Evolutionary conservation across 2,329 filamentous ascomycete species (phyloP), one percentile per base, ranked within the genome.

Genomic region (Septoria petroselini): DNA sequence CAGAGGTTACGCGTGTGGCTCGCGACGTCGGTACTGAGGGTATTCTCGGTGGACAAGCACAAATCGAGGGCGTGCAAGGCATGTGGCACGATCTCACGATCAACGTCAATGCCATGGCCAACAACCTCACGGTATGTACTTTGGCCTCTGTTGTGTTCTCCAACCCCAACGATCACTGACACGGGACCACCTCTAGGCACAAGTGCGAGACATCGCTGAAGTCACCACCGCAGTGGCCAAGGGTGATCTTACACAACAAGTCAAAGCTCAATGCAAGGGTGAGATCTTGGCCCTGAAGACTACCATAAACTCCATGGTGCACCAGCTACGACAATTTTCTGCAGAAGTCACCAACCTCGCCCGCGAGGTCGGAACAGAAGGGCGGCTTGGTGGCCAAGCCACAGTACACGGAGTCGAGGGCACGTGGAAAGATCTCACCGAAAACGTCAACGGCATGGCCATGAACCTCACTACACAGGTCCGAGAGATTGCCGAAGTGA

Each of bases 61-160:
- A 82, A 62, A 82, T 84, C 34, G 79, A 81, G 57, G 81, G 81
- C 53, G 80, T 83, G 35, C 76, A 82, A 68, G 80, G 80, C 67
- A 83, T 82, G 74, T 84, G 80, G 80, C 81, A 82, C 57, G 80
- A 83, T 62, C 70, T 84, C 41, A 84, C 81, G 6, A 70, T 76
- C 54, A 76, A 76, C 53, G 75, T 77, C 50, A 77, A 77, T 53
- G 75, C 74, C 57, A 77, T 77, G 75, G 75, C 75, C 19, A 73
- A 74, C 57, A 77, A 77, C 54, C 69, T 77, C 15, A 77, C 75
- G 5, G 23, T 27, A 27, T 5, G 23, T 27, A 9, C 5, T 27
- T n/a, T n/a, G n/a, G n/a, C n/a, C n/a, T n/a, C n/a, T n/a, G n/a
- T n/a, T n/a, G n/a, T n/a, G n/a, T n/a, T n/a, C n/a, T n/a, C n/a